These are phyloP conservation scores for Pseudogymnoascus sp. DNA, from an alignment of 2,329 filamentous ascomycete species.

Conservation along the genomic window DNA sequence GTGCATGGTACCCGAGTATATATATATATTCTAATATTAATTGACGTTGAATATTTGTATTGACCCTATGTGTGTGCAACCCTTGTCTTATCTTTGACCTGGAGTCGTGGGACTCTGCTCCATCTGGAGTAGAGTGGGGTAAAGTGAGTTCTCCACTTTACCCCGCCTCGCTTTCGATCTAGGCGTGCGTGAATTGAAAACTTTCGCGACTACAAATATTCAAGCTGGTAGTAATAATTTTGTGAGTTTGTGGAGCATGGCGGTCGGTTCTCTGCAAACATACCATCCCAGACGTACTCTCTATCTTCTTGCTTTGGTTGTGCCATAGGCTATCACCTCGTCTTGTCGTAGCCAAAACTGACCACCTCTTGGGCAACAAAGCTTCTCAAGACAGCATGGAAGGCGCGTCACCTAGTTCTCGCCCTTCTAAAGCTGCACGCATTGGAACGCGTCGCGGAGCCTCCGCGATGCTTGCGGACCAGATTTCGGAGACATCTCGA, in stretches of 20 bases:
- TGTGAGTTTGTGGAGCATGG: background rate
- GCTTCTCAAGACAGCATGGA: background rate
- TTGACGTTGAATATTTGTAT: no score
- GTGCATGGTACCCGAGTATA: no score
- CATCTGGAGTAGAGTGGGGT: no score
- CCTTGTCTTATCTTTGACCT: no score
- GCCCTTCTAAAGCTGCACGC: background rate
- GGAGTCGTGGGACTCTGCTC: no score
- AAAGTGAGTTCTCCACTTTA: background rate
- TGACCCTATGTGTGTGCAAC: no score
- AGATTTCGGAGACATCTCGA: background rate
- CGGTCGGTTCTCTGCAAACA: background rate
- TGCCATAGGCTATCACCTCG: background rate
- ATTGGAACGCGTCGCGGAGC: background rate
- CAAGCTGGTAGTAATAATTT: background rate
- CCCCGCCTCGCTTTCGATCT: background rate
- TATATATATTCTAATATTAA: no score
- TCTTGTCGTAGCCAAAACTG: background rate
- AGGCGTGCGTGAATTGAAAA: background rate
- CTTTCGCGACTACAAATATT: background rate
- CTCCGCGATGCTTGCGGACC: background rate
- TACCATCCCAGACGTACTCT: background rate
- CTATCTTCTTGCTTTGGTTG: background rate
- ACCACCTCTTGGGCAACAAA: background rate
- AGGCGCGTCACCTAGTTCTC: background rate